A percentile compares a stretch with the other conserved stretches of the same genome.
phyloP scores from a whole-genome alignment of 2,329 filamentous ascomycete species.

The Diplodia mutila region DNA sequence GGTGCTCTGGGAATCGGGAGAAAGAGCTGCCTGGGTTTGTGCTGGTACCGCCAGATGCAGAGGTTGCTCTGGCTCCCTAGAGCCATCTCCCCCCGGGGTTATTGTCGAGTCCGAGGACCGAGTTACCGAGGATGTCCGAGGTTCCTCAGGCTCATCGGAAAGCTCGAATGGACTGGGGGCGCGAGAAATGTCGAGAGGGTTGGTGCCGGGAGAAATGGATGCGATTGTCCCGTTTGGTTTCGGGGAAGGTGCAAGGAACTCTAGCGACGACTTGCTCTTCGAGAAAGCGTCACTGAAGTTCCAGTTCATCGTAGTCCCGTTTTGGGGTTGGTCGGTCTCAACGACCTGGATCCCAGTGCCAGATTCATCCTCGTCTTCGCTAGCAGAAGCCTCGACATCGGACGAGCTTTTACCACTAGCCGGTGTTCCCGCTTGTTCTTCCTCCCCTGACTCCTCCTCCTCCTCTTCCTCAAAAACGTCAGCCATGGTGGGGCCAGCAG shows the following conservation, averaged over 20 bases:
- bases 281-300: conserved; percentile 42
- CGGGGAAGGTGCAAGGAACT: conserved; percentile 13
- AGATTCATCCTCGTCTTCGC: conserved; percentile 41
- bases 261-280: conserved; percentile 2
- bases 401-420: conserved; percentile 17
- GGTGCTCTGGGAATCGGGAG: conserved; percentile 66
- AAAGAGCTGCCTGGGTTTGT: conserved; percentile 58
- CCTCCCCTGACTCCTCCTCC: conserved; percentile 55
- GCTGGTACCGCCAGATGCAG: conserved; percentile 45
- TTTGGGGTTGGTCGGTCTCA: conserved; percentile 46
- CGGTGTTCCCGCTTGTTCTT: conserved; percentile 51
- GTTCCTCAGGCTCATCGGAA: conserved; percentile 53
- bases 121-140: conserved; percentile 52
- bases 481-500: conserved; percentile 74
- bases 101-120: conserved; percentile 56
- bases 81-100: conserved; percentile 39
- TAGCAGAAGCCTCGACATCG: conserved; percentile 27
- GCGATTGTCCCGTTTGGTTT: conserved; percentile 1
- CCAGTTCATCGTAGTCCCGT: conserved; percentile 49
- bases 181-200: conserved; percentile 15
- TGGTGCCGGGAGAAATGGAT: conserved; percentile 5
- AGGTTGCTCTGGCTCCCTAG: conserved; percentile 43
- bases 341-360: conserved; percentile 53
- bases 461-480: conserved; percentile 88
- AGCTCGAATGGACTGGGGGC: conserved; percentile 47